These are phyloP conservation scores for Globisporangium nunn DNA, from an alignment of 352 stramenopile genomes.

Conservation along the genomic window DNA sequence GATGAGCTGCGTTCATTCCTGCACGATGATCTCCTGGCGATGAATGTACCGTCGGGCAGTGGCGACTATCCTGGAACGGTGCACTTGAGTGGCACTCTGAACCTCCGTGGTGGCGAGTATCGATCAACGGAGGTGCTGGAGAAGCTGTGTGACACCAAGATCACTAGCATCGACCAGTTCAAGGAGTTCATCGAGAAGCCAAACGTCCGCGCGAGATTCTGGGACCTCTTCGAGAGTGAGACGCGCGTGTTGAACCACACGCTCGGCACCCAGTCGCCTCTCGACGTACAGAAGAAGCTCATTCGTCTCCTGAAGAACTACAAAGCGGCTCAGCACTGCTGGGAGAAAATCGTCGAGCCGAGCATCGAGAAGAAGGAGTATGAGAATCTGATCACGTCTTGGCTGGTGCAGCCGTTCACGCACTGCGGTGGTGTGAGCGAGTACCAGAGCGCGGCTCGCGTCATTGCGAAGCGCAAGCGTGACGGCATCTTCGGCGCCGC, in stretches of 20 bases:
- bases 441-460: constrained; percentile 53
- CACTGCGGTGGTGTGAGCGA: constrained; percentile 64
- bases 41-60: constrained; percentile 6
- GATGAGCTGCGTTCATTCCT: constrained; percentile 89
- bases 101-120: constrained; percentile 64
- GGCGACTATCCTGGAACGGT: constrained; percentile 35
- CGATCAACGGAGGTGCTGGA: constrained; percentile 55
- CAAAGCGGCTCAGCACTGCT: constrained; percentile 52
- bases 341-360: constrained; percentile 48
- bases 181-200: constrained; percentile 36
- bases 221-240: constrained; percentile 56
- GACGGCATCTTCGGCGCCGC: constrained; percentile 58
- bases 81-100: constrained; percentile 46
- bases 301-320: constrained; percentile 67
- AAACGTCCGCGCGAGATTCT: constrained; percentile 45
- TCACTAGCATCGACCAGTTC: constrained; percentile 37
- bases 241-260: constrained; percentile 33
- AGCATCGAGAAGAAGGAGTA: constrained; percentile 28
- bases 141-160: constrained; percentile 47
- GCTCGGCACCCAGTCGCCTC: constrained; percentile 30
- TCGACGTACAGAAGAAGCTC: constrained; percentile 70
- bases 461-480: constrained; percentile 61
- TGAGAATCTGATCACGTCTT: constrained; percentile 36
- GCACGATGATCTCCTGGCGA: constrained; percentile 34
- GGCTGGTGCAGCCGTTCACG: constrained; percentile 53